Base-by-base conservation (phyloP, 495 filamentous ascomycete genomes). In the Hypoxylon fuscum region DNA sequence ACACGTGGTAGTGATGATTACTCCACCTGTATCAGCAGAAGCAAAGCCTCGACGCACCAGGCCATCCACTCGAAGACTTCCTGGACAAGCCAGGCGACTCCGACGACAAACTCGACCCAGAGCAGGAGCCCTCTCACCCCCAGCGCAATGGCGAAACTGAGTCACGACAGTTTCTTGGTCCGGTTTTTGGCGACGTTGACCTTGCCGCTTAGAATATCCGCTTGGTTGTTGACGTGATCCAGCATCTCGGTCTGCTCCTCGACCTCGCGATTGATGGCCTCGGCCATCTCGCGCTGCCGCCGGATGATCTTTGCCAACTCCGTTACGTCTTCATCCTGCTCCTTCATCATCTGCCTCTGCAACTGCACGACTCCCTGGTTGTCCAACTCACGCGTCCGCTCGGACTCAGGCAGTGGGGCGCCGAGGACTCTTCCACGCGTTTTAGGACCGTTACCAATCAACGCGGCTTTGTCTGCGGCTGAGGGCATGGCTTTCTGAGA, bases 331-430 rank as follows among this genome's bases (percentile, higher is more conserved):
- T 86, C 72, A 64, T 99, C 95, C 74, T 99, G 95, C 63, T 93
- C 87, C 34, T 83, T 53, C 86, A 98, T 96, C 71, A 89, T 84
- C 72, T 94, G 86, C 57, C 83, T 77, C 73, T 97, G 93, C 69
- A 98, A 72, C 80, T 93, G 87, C 70, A 97, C 59, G 35, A 99
- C 89, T 0, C 93, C 95, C 25, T 85, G 76, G 68, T 99, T 99
- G 70, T 97, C 95, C 54, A 95, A 76, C 76, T 96, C 93, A 34
- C 94, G 77, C 41, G 95, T 98, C 55, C 83, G 80, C 55, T 92
- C 90, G 37, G 91, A 98, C 74, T 99, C 95, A 41, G 88, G 88
- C 18, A 87, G 68, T 9, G 87, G 86, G 1, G 79, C 87, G 0
- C 96, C 96, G 5, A 98, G 79, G 3, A 97, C 90, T 18, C 93